phyloP scores from a whole-genome alignment of 257 asterid genomes.

The Solanum ahanhuiri region DNA sequence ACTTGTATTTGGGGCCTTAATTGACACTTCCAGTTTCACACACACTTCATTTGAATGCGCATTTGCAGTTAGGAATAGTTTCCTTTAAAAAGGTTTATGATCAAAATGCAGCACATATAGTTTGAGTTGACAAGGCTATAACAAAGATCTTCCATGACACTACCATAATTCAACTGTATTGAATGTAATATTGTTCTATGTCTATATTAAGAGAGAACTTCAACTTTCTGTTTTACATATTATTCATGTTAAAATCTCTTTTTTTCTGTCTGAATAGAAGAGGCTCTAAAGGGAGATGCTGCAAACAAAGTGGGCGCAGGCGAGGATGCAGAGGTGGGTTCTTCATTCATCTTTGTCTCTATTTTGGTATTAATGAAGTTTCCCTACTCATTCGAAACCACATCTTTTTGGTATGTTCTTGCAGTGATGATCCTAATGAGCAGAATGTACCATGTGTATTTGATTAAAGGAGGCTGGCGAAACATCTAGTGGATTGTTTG shows the following conservation, averaged over 20 bases:
- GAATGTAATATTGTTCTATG: background rate
- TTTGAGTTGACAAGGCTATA: background rate
- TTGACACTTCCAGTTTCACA: background rate
- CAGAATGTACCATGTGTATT: background rate
- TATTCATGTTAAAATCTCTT: background rate
- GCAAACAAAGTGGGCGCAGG: background rate
- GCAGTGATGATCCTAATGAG: background rate
- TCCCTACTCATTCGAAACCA: background rate
- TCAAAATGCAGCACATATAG: background rate
- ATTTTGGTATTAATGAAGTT: background rate
- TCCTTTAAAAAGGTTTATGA: background rate
- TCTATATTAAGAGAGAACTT: background rate
- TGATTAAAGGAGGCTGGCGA: background rate
- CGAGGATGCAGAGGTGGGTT: constrained; percentile 2
- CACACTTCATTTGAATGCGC: background rate
- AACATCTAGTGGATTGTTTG: background rate
- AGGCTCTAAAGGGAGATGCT: background rate
- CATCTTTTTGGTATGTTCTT: background rate
- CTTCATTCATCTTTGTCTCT: background rate
- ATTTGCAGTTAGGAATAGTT: background rate
- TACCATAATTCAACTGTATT: background rate
- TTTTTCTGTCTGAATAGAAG: background rate
- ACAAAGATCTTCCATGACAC: background rate
- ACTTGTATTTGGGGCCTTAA: background rate
- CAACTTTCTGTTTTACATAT: background rate